Evolutionary conservation across 805 yeast genomes (phyloP).

Genomic region (Zygotorulaspora danielsina): DNA sequence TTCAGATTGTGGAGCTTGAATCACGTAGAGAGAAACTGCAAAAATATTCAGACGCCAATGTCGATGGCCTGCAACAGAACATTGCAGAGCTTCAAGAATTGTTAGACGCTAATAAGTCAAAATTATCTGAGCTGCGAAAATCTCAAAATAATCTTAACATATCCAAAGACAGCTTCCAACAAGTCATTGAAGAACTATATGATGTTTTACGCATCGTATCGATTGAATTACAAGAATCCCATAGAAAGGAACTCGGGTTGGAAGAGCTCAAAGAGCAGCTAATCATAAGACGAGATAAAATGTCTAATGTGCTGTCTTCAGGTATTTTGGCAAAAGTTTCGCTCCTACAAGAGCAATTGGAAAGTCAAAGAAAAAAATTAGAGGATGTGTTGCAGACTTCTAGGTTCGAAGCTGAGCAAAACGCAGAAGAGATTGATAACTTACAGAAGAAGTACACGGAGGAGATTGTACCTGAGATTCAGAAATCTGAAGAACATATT

Average conservation of each 20-base stretch:
- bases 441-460: constrained; percentile 46
- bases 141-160: constrained; percentile 48
- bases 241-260: constrained; percentile 39
- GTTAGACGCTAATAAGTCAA: constrained; percentile 40
- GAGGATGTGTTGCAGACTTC: constrained; percentile 47
- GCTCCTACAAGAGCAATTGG: constrained; percentile 42
- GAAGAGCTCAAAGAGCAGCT: constrained; percentile 48
- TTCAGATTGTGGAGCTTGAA: constrained; percentile 50
- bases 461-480: constrained; percentile 47
- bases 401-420: constrained; percentile 42
- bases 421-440: constrained; percentile 41
- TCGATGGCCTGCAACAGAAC: constrained; percentile 48
- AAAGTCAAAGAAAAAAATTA: constrained; percentile 46
- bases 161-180: constrained; percentile 56
- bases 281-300: constrained; percentile 41
- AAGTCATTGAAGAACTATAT: constrained; percentile 28
- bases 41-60: constrained; percentile 57
- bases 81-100: constrained; percentile 50
- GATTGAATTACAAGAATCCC: constrained; percentile 42
- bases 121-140: constrained; percentile 41
- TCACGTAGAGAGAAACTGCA: constrained; percentile 57
- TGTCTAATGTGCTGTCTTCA: constrained; percentile 37
- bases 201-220: constrained; percentile 40
- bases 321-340: constrained; percentile 41
- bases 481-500: constrained; percentile 46